phyloP scores from a whole-genome alignment of 345 rosid species.

The Geranium brycei region DNA sequence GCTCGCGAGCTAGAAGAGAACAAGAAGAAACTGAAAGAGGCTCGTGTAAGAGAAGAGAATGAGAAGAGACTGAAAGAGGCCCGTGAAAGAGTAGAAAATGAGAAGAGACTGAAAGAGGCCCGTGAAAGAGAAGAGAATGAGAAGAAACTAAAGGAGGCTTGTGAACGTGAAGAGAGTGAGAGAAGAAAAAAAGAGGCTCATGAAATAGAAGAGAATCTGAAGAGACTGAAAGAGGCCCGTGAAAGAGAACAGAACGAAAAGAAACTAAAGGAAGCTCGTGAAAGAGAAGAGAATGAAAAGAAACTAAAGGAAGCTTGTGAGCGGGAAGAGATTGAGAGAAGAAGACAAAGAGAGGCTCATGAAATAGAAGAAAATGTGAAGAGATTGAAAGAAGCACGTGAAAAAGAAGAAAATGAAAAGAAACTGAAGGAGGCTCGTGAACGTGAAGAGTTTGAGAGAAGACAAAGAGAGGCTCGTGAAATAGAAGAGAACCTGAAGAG shows the following conservation, averaged over 20 bases:
- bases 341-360: too few relatives aligned
- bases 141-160: too few relatives aligned
- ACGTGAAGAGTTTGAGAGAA: conserved; percentile 30
- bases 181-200: too few relatives aligned
- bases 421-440: conserved; percentile 11
- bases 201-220: too few relatives aligned
- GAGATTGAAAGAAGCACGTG: neutral
- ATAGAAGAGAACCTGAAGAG: conserved; percentile 26
- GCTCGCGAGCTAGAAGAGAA: conserved; percentile 7
- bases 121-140: too few relatives aligned
- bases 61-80: conserved; percentile 6
- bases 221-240: conserved; percentile 11
- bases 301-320: conserved; percentile 19
- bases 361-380: too few relatives aligned
- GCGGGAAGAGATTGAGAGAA: conserved; percentile 20
- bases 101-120: conserved; percentile 2
- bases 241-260: conserved; percentile 25
- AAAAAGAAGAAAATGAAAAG: conserved; percentile 6
- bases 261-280: conserved; percentile 19
- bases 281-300: conserved; percentile 26
- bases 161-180: too few relatives aligned
- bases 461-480: conserved; percentile 4
- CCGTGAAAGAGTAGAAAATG: conserved; percentile 5
- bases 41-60: conserved; percentile 2
- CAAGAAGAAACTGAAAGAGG: conserved; percentile 4